Percentiles rank a stretch among this genome's conserved stretches.
Conservation (phyloP, 2,329 filamentous ascomycete species). For the Neofusicoccum sp. region DNA sequence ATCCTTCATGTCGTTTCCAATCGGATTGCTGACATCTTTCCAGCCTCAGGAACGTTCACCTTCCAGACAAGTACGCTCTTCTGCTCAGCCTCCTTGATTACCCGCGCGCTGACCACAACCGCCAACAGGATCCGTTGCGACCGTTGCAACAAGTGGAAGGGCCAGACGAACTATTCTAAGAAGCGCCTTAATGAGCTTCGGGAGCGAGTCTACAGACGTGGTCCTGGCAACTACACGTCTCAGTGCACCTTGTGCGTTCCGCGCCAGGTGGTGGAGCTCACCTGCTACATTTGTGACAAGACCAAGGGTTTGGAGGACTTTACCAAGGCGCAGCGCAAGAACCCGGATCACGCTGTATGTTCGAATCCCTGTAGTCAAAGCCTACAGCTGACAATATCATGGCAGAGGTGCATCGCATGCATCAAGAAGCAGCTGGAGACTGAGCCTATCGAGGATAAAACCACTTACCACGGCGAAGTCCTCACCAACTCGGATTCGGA, state of each 20-base stretch:
- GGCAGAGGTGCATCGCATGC: conserved; percentile 33
- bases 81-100: no score
- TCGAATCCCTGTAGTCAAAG: background rate
- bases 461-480: background rate
- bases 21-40: background rate
- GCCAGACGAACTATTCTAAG: conserved; percentile 43
- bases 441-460: background rate
- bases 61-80: conserved; percentile 16
- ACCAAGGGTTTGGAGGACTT: conserved; percentile 50
- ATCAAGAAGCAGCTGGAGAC: conserved; percentile 26
- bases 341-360: conserved; percentile 48
- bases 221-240: conserved; percentile 23
- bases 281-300: conserved; percentile 48
- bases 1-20: no score
- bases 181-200: conserved; percentile 44
- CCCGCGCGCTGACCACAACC: background rate
- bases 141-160: conserved; percentile 44
- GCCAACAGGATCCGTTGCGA: conserved; percentile 46
- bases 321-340: conserved; percentile 48
- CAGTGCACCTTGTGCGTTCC: conserved; percentile 49
- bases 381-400: background rate
- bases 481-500: conserved; percentile 37
- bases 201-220: conserved; percentile 21
- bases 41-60: background rate
- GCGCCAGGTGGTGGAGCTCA: conserved; percentile 45